These are phyloP conservation scores for Tricholoma sp. DNA, from an alignment of 768 basidiomycete genomes.

Conservation along the genomic window DNA sequence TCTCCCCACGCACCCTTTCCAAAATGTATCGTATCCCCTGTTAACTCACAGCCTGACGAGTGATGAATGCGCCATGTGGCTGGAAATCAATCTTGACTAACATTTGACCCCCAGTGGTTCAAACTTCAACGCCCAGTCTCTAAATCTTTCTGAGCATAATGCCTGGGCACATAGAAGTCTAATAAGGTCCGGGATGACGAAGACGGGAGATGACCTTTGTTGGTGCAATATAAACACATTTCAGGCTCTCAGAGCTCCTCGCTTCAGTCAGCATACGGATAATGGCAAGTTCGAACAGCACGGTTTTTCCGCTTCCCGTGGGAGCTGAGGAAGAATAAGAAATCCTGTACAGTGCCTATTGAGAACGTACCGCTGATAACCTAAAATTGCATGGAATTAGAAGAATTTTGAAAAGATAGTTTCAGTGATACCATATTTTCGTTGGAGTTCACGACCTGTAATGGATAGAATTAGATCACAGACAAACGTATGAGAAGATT, in stretches of 20 bases:
- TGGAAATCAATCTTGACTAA: constrained; percentile 24
- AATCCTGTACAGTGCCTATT: not conserved
- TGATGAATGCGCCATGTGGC: not conserved
- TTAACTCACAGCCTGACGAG: constrained; percentile 74
- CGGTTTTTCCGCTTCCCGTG: constrained; percentile 95
- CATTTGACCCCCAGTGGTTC: constrained; percentile 71
- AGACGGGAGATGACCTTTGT: constrained; percentile 57
- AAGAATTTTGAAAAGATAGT: not conserved
- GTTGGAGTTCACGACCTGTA: constrained; percentile 51
- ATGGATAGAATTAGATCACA: not conserved
- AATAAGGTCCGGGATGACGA: not conserved
- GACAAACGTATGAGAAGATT: not conserved
- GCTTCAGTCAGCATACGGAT: constrained; percentile 60
- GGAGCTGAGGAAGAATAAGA: constrained; percentile 55
- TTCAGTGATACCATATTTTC: constrained; percentile 56
- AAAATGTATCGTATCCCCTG: constrained; percentile 78
- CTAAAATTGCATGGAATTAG: constrained; percentile 30
- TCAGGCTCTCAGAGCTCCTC: constrained; percentile 32
- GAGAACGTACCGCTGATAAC: constrained; percentile 59
- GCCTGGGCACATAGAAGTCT: constrained; percentile 44
- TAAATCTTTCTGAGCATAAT: constrained; percentile 76
- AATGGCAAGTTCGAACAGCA: constrained; percentile 88
- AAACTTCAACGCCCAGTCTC: constrained; percentile 85
- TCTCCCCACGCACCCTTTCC: constrained; percentile 68
- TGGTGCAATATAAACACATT: constrained; percentile 90